Evolutionary conservation across 164 flowering plant species (phyloP), one percentile per base, ranked within the genome.

Genomic region (Chimonanthus praecox): DNA sequence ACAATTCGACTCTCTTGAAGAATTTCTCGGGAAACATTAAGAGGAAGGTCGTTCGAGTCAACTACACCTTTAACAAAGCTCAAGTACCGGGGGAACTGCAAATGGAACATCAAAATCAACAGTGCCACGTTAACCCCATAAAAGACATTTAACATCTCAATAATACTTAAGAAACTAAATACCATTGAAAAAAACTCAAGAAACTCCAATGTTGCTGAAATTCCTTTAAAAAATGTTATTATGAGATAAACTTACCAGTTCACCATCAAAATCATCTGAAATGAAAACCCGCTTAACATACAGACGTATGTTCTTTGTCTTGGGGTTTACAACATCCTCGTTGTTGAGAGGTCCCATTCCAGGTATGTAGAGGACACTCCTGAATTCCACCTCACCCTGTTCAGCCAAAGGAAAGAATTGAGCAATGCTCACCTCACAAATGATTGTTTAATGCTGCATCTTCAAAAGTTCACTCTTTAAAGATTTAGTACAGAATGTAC

Each of bases 261-360:
- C 98, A 72, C 99, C 99, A 86, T 95, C 98, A 86, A 95, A 95
- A 81, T 95, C 99, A 88, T 93, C 98, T 6, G 99, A 95, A 82
- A 95, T 93, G 72, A 95, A 92, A 4, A 95, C 97, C 74, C 98
- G 98, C 79, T 95, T 95, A 68, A 93, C 99, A 82, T 93, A 89
- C 69, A 95, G 71, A 21, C 98, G 96, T 46, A 95, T 95, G 66
- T 95, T 93, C 80, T 92, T 95, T 46, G 98, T 90, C 78, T 92
- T 93, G 13, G 98, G 88, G 70, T 88, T 95, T 20, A 88, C 74
- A 2, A 91, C 77, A 43, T 93, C 97, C 77, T 95, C 99, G 70
- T 92, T 95, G 82, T 90, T 93, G 67, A 91, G 85, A 76, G 98
- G 97, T 3, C 90, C 94, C 97, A 95, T 95, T 46, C 97, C 98